Evolutionary conservation across 495 filamentous ascomycete species (phyloP), one percentile per base, ranked within the genome.

Genomic region (Penicillium turbatum): DNA sequence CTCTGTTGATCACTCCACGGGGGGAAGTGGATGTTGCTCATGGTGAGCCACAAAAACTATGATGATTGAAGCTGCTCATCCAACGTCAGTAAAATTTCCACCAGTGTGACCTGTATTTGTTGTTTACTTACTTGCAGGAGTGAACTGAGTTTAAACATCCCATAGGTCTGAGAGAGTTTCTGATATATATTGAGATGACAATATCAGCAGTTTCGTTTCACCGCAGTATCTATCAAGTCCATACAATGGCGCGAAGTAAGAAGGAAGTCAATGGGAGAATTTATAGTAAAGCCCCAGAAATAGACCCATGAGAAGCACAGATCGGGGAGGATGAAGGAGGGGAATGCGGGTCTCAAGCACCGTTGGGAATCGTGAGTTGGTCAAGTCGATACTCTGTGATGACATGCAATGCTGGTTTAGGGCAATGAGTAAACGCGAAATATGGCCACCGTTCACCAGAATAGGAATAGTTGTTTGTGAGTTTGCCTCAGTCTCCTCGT

Each of bases 1-100:
- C 46, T 65, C 26, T 62, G 60, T 31, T 69, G 65, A 19, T 70
- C 65, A 17, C 48, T 41, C 69, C 69, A 70, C 43, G 60, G 55
- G 17, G 59, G 62, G 37, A 66, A 64, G 5, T 49, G 59, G 16
- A 66, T 52, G 41, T 50, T 65, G 44, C 53, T 64, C 69, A 72
- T 72, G 1, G 12, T 63, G 48, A 48, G 44, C 30, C 17, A 48
- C 8, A 39, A 12, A 40, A 47, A 2, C 9, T 27, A 38, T 17
- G n/a, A 48, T 38, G 32, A 38, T 7, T 53, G 36, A 26, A 54
- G 35, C 27, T 41, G 29, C 26, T 43, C 8, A 42, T 7, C 13
- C 12, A 15, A 15, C 11, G 48, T 49, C 35, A 43, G 13, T 12
- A 5, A 32, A 26, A 26, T 24, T 8, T 29, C 11, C 13, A 32